Percentiles rank a stretch among this genome's conserved stretches.
Conservation (phyloP, 768 basidiomycete species). For the Lactarius vividus region DNA sequence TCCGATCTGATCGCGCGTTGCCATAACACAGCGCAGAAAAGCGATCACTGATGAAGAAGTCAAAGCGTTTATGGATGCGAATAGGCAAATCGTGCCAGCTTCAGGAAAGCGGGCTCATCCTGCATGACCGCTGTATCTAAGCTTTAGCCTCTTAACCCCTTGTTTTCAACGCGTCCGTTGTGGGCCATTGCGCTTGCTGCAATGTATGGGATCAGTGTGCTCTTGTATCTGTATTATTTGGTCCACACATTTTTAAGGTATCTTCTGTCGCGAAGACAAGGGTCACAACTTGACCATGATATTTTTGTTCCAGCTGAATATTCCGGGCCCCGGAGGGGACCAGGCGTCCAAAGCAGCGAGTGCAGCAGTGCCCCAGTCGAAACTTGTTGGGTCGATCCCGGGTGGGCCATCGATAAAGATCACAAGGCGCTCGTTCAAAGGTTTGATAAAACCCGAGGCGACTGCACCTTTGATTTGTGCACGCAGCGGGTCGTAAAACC, state of each 20-base stretch:
- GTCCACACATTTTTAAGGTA: no score
- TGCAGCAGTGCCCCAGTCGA: conserved; percentile 77
- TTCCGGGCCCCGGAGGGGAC: conserved; percentile 32
- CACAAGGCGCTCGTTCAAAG: conserved; percentile 58
- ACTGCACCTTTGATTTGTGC: conserved; percentile 66
- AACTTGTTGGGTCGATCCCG: conserved; percentile 51
- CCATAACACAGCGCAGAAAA: conserved; percentile 59
- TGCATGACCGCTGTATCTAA: neutral
- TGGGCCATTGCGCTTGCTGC: no score
- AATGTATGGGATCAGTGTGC: neutral
- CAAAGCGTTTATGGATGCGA: conserved; percentile 74
- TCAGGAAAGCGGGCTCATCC: conserved; percentile 38
- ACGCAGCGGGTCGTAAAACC: conserved; percentile 82
- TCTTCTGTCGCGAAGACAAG: neutral
- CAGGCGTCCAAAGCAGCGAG: conserved; percentile 63
- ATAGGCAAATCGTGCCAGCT: conserved; percentile 67
- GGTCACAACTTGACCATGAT: neutral
- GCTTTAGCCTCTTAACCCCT: neutral
- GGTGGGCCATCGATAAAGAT: conserved; percentile 74
- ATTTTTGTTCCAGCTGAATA: conserved; percentile 13
- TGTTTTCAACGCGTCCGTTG: neutral
- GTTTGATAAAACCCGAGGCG: conserved; percentile 70
- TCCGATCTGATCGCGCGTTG: conserved; percentile 18
- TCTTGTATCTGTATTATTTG: neutral
- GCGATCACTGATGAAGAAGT: conserved; percentile 78